Base-by-base conservation (phyloP, 208 protist species). In the Borovskyia barvae region DNA sequence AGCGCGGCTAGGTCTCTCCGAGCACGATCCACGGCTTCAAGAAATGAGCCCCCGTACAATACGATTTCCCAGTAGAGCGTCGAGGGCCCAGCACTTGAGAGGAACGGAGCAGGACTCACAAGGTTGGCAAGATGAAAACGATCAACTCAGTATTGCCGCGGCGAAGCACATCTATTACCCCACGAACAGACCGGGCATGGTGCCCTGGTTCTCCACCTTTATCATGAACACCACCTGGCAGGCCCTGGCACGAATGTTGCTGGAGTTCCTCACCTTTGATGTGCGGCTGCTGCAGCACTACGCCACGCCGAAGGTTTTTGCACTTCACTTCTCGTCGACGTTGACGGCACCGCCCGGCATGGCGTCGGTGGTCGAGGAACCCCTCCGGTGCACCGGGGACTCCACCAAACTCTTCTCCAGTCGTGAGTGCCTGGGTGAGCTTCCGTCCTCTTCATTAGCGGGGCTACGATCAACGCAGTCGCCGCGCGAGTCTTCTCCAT, bases 131-230 rank as follows among this genome's bases (percentile, higher is more conserved):
- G 63, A 70, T 40, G 29, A 43, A 30, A 20, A 70, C 30, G 63
- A 62, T 40, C 25, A 2, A 29, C 52, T 70, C 5, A 40, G 20
- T 26, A 8, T 33, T n/a, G 11, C 36, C 6, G 45, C 33, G 20
- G 39, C 43, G 11, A 36, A 62, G 15, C 37, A 55, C 28, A 47
- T 58, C 3, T 30, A 69, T 25, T 74, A 87, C 52, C 87, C 82
- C 2, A 42, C 72, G 32, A 89, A 91, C 54, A 58, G 70, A 5
- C 76, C 82, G 0, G 81, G 77, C 11, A 94, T 94, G 87, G 87
- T 94, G 40, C 72, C 84, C 33, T 94, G 87, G 85, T 94, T 72
- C 55, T 90, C 84, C 33, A 89, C 78, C 5, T 89, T 94, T 41
- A 75, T 87, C 52, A 56, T 85, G 11, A 48, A 51, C 36, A 94